Conservation (phyloP, 2,329 filamentous ascomycete species). For the Xylariaceae sp. region DNA sequence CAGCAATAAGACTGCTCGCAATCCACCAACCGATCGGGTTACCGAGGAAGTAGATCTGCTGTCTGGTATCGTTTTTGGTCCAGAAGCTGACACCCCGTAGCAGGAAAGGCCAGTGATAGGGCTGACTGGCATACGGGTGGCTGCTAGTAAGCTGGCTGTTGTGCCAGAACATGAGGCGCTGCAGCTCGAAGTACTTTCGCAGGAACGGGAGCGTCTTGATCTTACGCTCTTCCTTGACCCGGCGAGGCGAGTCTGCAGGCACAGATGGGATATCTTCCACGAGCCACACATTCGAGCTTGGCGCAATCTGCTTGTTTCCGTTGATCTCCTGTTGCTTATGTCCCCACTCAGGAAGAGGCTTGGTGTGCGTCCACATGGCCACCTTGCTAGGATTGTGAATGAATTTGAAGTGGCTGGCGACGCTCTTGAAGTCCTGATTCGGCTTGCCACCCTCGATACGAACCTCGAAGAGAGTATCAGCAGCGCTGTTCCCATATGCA, state of each 20-base stretch:
- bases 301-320: constrained; percentile 90
- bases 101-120: constrained; percentile 97
- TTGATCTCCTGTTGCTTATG: constrained; percentile 99
- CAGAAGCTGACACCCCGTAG: constrained; percentile 97
- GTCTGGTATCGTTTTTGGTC: constrained; percentile 90
- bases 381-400: constrained; percentile 93
- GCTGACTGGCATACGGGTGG: constrained; percentile 91
- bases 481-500: constrained; percentile 66
- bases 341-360: constrained; percentile 92
- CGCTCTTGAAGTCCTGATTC: constrained; percentile 78
- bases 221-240: constrained; percentile 68
- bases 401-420: constrained; percentile 91
- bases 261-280: constrained; percentile 87
- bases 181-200: constrained; percentile 91
- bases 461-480: constrained; percentile 91
- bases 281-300: constrained; percentile 90
- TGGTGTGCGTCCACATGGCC: constrained; percentile 98
- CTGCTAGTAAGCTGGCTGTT: constrained; percentile 97
- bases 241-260: constrained; percentile 63
- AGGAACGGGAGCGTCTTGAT: constrained; percentile 84
- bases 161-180: constrained; percentile 98
- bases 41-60: constrained; percentile 98
- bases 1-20: constrained; percentile 82
- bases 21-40: constrained; percentile 99
- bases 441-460: constrained; percentile 81